Conservation (phyloP, 73 alveolate genomes). For the Symbiodinium pilosum region DNA sequence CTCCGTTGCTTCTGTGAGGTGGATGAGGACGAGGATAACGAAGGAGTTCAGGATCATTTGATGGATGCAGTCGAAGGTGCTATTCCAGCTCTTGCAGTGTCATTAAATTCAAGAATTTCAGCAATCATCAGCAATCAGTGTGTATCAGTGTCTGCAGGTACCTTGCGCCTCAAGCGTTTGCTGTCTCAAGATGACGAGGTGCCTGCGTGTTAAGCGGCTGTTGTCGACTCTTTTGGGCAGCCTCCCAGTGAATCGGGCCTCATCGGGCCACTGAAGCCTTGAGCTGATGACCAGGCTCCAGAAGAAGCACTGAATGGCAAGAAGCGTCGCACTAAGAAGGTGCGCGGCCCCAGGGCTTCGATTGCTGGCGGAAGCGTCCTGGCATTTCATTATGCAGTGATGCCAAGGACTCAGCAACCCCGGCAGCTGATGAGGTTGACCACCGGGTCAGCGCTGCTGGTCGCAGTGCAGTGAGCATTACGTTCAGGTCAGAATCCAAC, state of each 20-base stretch:
- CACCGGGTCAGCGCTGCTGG: too few species aligned
- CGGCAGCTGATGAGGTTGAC: not conserved
- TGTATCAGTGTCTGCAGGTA: not conserved
- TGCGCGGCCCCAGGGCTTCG: too few species aligned
- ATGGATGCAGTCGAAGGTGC: conserved; percentile 82
- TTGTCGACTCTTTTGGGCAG: too few species aligned
- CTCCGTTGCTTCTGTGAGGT: not conserved
- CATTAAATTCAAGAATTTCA: too few species aligned
- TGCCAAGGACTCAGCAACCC: not conserved
- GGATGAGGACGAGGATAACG: conserved; percentile 54
- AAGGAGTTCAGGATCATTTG: conserved; percentile 73
- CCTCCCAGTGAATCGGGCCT: not conserved
- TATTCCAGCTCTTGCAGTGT: too few species aligned
- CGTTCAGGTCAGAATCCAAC: conserved; percentile 41
- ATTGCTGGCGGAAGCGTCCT: not conserved
- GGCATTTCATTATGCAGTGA: too few species aligned
- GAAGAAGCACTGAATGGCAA: conserved; percentile 52
- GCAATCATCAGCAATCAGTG: too few species aligned
- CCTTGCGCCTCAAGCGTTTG: conserved; percentile 78
- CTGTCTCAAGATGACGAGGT: conserved; percentile 75
- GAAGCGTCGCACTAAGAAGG: conserved; percentile 64
- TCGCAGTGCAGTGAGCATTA: not conserved
- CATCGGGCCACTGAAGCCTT: not conserved
- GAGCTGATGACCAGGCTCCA: conserved; percentile 2
- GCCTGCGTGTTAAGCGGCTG: too few species aligned